Evolutionary conservation across 192 early-diverging fungal species (phyloP).

Genomic region (Radiomyces spectabilis): DNA sequence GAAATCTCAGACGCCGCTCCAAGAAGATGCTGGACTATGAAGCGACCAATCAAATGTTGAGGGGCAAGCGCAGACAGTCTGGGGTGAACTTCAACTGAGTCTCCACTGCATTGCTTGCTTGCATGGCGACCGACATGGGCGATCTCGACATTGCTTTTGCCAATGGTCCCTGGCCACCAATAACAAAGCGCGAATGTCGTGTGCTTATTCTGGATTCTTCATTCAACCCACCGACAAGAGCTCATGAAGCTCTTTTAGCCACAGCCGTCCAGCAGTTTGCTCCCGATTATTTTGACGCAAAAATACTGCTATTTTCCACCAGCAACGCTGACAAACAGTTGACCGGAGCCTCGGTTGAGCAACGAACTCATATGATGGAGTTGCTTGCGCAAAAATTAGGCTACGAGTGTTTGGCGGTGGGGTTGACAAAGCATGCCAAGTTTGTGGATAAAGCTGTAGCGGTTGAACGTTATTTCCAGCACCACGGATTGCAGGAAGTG

Average conservation of each 20-base stretch:
- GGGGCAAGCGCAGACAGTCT: too few species aligned
- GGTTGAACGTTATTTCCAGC: constrained; percentile 21
- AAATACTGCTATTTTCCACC: constrained; percentile 53
- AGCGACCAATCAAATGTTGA: too few species aligned
- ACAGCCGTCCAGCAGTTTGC: constrained; percentile 19
- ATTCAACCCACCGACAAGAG: constrained; percentile 66
- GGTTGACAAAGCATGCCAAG: constrained; percentile 47
- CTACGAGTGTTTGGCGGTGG: constrained; percentile 39
- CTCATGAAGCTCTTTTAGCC: constrained; percentile 50
- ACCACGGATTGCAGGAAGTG: constrained; percentile 9
- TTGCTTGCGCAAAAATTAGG: constrained; percentile 34
- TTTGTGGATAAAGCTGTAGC: constrained; percentile 65
- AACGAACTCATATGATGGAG: constrained; percentile 71
- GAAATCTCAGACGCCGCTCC: too few species aligned
- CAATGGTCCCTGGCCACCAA: too few species aligned
- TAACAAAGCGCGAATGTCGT: too few species aligned
- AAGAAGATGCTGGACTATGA: too few species aligned
- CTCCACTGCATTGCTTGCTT: too few species aligned
- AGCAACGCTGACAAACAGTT: constrained; percentile 64
- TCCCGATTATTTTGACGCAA: constrained; percentile 44
- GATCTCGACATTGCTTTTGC: too few species aligned
- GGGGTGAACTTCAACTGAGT: too few species aligned
- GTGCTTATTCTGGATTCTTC: constrained; percentile 60
- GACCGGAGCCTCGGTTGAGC: constrained; percentile 43
- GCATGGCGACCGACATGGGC: too few species aligned